Percentiles rank a stretch among this genome's conserved stretches.
phyloP scores from a whole-genome alignment of 169 alveolate species.

The Theileria annulata region DNA sequence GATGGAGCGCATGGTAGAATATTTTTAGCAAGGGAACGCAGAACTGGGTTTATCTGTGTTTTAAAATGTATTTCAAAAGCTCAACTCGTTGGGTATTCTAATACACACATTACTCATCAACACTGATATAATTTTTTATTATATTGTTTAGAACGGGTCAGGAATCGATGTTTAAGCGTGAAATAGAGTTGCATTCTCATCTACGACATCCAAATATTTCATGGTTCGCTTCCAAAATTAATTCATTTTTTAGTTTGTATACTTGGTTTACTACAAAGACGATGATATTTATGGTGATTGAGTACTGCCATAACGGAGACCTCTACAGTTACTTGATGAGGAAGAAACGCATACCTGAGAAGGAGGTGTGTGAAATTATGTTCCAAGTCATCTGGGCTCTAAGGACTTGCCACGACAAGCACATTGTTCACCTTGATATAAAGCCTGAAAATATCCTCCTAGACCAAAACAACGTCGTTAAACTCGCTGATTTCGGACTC shows the following conservation, averaged over 20 bases:
- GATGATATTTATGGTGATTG: constrained; percentile 82
- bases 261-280: constrained; percentile 83
- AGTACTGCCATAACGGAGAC: constrained; percentile 82
- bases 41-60: constrained; percentile 86
- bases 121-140: background rate
- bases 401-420: constrained; percentile 84
- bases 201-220: constrained; percentile 85
- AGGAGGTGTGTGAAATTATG: constrained; percentile 72
- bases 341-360: constrained; percentile 71
- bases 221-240: constrained; percentile 46
- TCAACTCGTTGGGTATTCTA: constrained; percentile 65
- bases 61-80: constrained; percentile 81
- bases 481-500: constrained; percentile 84
- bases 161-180: constrained; percentile 82
- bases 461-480: constrained; percentile 76
- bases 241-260: constrained; percentile 61
- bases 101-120: background rate
- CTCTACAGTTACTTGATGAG: constrained; percentile 68
- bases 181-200: constrained; percentile 87
- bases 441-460: constrained; percentile 83
- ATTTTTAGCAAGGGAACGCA: constrained; percentile 83
- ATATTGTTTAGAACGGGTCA: constrained; percentile 68
- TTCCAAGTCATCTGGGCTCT: constrained; percentile 85
- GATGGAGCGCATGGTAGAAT: constrained; percentile 90
- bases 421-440: constrained; percentile 83